phyloP scores from a whole-genome alignment of 2,329 filamentous ascomycete species.

The Beauveria medogensis region DNA sequence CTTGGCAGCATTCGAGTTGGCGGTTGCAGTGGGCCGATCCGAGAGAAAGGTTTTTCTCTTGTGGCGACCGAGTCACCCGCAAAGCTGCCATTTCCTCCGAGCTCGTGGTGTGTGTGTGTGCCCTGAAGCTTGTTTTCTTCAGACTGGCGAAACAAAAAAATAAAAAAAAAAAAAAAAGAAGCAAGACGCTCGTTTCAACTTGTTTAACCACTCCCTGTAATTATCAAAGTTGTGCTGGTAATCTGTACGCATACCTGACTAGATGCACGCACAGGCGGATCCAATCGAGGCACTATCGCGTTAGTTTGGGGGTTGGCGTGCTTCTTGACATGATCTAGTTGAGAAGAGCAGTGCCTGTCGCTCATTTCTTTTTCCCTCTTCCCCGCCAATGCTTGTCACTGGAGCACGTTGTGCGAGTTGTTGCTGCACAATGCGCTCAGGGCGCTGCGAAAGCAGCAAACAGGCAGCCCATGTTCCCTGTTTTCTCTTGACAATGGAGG shows the following conservation, averaged over 20 bases:
- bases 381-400: neutral
- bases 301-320: neutral
- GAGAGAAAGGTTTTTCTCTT: neutral
- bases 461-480: neutral
- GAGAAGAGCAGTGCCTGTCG: neutral
- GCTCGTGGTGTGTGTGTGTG: too few species aligned
- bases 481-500: neutral
- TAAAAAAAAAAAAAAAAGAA: too few species aligned
- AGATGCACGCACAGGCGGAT: neutral
- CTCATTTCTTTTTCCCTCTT: neutral
- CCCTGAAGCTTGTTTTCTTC: too few species aligned
- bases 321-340: neutral
- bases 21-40: constrained; percentile 5
- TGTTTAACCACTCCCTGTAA: too few species aligned
- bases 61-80: neutral
- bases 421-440: neutral
- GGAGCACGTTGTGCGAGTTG: neutral
- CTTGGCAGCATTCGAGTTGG: neutral
- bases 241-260: neutral
- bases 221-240: too few species aligned
- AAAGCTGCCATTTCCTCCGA: neutral
- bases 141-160: too few species aligned
- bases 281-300: neutral
- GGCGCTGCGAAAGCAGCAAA: neutral
- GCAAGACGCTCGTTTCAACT: too few species aligned